Conservation (phyloP, 805 yeast genomes). For the Teunomyces lycoperdinae region DNA sequence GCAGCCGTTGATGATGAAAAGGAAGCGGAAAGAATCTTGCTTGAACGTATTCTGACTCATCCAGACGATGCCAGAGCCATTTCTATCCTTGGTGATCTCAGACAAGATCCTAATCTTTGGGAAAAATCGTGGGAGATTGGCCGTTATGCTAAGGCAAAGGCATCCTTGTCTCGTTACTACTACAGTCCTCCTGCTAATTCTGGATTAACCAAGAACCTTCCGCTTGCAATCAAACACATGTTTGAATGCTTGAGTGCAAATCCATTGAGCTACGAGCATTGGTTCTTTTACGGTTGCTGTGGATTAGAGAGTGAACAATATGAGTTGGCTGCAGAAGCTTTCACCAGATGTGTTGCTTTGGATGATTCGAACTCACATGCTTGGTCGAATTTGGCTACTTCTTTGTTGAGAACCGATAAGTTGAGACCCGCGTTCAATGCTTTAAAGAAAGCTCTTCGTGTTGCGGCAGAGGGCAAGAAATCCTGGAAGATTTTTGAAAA, state of each 20-base stretch:
- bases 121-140: conserved; percentile 84
- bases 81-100: conserved; percentile 82
- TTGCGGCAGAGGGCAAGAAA: conserved; percentile 60
- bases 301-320: conserved; percentile 72
- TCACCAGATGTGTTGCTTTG: conserved; percentile 82
- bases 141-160: conserved; percentile 79
- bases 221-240: conserved; percentile 60
- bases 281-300: conserved; percentile 92
- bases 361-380: conserved; percentile 79
- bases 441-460: conserved; percentile 70
- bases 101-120: conserved; percentile 76
- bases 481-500: conserved; percentile 94
- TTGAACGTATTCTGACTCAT: conserved; percentile 48
- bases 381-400: conserved; percentile 90
- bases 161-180: conserved; percentile 71
- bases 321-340: conserved; percentile 85
- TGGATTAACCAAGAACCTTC: conserved; percentile 50
- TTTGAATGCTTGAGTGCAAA: conserved; percentile 70
- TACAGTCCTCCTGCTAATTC: conserved; percentile 61
- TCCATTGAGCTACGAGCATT: conserved; percentile 74
- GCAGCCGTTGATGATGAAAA: conserved; percentile 77
- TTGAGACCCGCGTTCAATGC: conserved; percentile 81
- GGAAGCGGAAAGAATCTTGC: conserved; percentile 61
- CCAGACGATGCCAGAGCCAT: conserved; percentile 82
- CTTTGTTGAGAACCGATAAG: conserved; percentile 63